These are phyloP conservation scores for Rubus idaeus DNA, from an alignment of 306 rosid species.

Conservation along the genomic window DNA sequence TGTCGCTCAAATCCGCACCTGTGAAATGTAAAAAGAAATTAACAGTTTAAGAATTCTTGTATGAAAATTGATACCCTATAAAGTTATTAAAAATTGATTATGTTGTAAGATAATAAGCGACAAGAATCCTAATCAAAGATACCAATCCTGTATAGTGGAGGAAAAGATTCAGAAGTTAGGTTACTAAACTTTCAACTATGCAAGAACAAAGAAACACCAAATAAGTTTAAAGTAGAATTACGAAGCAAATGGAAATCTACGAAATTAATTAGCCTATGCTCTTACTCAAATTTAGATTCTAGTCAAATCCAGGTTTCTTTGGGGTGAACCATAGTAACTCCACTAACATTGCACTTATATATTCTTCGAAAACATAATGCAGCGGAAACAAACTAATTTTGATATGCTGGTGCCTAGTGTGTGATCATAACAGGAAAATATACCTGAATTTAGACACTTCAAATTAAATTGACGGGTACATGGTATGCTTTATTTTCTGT, in stretches of 20 bases:
- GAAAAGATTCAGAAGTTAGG: not conserved
- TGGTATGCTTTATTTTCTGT: not conserved
- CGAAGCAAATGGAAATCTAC: not conserved
- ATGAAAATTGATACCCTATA: not conserved
- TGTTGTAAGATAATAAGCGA: not conserved
- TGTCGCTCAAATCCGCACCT: constrained; percentile 94
- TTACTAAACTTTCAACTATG: not conserved
- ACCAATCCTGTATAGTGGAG: not conserved
- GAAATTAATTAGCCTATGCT: not conserved
- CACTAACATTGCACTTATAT: not conserved
- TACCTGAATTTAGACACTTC: not conserved
- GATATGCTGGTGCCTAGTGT: not conserved
- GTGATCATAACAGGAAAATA: not conserved
- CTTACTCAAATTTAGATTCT: not conserved
- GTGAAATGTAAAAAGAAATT: constrained; percentile 10
- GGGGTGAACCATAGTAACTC: not conserved
- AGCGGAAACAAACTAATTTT: not conserved
- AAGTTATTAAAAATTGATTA: not conserved
- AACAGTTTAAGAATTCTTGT: not conserved
- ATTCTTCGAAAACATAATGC: not conserved
- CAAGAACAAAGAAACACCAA: not conserved
- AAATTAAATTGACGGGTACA: not conserved
- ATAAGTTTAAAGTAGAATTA: not conserved
- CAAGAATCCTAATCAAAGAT: not conserved
- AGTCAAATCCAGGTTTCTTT: not conserved